Evolutionary conservation across 129 eudicot species (phyloP).

Genomic region (Flaveria brownii): DNA sequence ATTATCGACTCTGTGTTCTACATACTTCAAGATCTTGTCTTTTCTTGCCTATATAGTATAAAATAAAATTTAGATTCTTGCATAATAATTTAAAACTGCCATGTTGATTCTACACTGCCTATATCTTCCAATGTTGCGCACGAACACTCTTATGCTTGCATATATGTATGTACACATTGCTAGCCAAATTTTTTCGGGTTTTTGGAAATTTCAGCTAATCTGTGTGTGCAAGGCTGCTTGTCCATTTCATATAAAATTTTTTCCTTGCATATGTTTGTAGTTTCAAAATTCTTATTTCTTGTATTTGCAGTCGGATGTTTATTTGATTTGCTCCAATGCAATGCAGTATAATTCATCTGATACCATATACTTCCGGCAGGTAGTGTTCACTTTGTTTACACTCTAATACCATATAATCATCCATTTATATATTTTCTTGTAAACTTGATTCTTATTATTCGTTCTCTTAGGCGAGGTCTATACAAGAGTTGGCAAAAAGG

Average conservation of each 20-base stretch:
- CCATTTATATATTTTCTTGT: not conserved
- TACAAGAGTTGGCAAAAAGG: slow-evolving; percentile 83
- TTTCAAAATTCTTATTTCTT: slow-evolving; percentile 11
- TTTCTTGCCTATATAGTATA: slow-evolving; percentile 8
- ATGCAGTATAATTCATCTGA: slow-evolving; percentile 81
- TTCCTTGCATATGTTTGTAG: slow-evolving; percentile 5
- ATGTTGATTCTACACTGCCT: not conserved
- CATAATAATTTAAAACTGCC: not conserved
- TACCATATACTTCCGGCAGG: slow-evolving; percentile 88
- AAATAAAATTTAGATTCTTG: not conserved
- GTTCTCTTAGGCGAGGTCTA: slow-evolving; percentile 65
- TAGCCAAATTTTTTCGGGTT: not conserved
- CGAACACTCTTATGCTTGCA: not conserved
- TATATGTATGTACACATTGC: not conserved
- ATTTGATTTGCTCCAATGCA: slow-evolving; percentile 84
- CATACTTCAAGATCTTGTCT: not conserved
- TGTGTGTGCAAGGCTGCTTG: not conserved
- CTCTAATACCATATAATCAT: not conserved
- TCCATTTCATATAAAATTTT: not conserved
- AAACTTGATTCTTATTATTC: not conserved
- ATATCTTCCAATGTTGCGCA: not conserved
- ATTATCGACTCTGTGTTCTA: not conserved
- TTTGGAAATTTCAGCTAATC: not conserved
- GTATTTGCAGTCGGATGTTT: slow-evolving; percentile 74
- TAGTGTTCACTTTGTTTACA: slow-evolving; percentile 18